Evolutionary conservation across 75 land plant genomes (phyloP).

Genomic region (Pinus tabuliformis): DNA sequence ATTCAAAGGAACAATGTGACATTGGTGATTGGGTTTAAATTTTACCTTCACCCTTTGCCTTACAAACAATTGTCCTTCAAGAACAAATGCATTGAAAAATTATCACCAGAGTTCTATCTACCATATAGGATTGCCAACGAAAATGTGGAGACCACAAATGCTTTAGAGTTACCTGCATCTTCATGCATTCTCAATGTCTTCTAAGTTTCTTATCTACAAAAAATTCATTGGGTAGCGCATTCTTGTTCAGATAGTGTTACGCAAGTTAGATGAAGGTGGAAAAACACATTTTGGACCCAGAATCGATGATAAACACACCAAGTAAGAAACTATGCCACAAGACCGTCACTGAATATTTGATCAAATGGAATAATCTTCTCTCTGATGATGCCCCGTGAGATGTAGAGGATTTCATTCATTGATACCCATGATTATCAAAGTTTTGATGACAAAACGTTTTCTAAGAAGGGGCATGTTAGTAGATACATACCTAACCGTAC

Average conservation of each 20-base stretch:
- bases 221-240: not conserved
- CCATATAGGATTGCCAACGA: not conserved
- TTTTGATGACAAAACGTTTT: not conserved
- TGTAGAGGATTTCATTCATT: not conserved
- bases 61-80: no score
- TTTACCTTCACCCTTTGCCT: no score
- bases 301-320: not conserved
- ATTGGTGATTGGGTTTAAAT: no score
- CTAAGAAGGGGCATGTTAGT: not conserved
- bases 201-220: not conserved
- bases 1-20: no score
- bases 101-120: not conserved
- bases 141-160: not conserved
- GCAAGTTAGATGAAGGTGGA: not conserved
- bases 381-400: not conserved
- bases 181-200: not conserved
- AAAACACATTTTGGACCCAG: not conserved
- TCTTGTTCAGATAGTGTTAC: not conserved
- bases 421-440: not conserved
- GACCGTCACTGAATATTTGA: not conserved
- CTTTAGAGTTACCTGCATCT: not conserved
- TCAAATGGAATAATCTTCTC: not conserved
- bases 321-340: not conserved
- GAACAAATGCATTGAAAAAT: not conserved
- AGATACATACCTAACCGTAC: not conserved